A percentile compares a stretch with the other conserved stretches of the same genome.
These are phyloP conservation scores for Colletotrichum orchidophilum DNA, from an alignment of 2,329 filamentous ascomycete species.

Conservation along the genomic window DNA sequence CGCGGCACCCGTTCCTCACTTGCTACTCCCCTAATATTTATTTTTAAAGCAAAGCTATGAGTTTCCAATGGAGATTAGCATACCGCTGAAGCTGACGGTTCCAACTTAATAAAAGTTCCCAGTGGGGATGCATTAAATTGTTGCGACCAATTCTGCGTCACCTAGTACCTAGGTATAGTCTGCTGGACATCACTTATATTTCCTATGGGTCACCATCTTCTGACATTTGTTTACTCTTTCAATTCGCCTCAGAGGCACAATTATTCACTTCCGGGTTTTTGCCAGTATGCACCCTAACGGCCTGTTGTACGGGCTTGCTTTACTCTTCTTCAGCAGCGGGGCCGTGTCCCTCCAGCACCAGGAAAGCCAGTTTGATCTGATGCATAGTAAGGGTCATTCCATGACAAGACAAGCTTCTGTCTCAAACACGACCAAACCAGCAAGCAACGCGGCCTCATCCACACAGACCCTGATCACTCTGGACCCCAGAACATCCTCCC, in stretches of 20 bases:
- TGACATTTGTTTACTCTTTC: neutral
- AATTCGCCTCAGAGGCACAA: neutral
- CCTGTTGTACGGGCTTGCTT: neutral
- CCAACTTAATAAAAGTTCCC: neutral
- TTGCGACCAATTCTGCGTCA: neutral
- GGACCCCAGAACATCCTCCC: neutral
- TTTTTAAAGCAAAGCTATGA: neutral
- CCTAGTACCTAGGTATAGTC: neutral
- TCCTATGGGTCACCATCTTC: neutral
- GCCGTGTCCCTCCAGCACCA: neutral
- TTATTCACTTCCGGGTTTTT: neutral
- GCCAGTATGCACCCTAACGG: neutral
- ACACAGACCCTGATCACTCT: constrained; percentile 2
- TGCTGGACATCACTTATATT: neutral
- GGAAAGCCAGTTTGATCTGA: neutral
- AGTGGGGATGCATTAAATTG: neutral
- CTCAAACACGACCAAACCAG: neutral
- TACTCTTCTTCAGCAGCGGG: neutral
- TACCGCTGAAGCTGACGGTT: neutral
- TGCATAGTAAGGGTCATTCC: neutral
- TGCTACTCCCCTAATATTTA: neutral
- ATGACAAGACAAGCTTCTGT: neutral
- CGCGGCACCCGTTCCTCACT: neutral
- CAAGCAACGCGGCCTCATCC: neutral
- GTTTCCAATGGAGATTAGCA: neutral